phyloP scores from a whole-genome alignment of 2,329 filamentous ascomycete genomes.

The Claviceps paspali region DNA sequence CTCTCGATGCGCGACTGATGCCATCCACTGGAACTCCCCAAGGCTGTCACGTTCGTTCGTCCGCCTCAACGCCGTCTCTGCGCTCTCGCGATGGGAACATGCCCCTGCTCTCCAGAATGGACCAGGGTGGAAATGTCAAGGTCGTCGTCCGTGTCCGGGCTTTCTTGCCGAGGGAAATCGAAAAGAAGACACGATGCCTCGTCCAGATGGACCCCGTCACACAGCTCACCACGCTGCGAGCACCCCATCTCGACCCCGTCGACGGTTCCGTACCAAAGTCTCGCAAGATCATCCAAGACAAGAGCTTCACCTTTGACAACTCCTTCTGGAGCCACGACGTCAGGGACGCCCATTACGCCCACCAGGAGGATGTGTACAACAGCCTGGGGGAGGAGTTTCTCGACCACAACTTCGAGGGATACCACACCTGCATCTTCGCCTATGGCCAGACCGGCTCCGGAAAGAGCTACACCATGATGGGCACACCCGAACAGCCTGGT shows the following conservation, averaged over 20 bases:
- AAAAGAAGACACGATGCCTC: constrained; percentile 68
- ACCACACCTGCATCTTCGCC: constrained; percentile 97
- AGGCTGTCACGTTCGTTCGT: constrained; percentile 36
- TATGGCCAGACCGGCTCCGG: constrained; percentile 96
- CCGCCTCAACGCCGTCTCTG: constrained; percentile 64
- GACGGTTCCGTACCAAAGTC: constrained; percentile 40
- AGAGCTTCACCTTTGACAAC: constrained; percentile 89
- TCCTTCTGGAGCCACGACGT: constrained; percentile 93
- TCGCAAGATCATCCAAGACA: constrained; percentile 69
- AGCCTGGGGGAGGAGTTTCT: constrained; percentile 90
- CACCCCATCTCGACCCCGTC: constrained; percentile 39
- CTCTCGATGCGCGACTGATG: constrained; percentile 30
- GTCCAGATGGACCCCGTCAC: constrained; percentile 82
- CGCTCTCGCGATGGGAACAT: constrained; percentile 56
- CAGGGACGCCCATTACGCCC: constrained; percentile 69
- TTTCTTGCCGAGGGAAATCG: constrained; percentile 67
- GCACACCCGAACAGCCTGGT: constrained; percentile 66
- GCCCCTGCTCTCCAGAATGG: constrained; percentile 38
- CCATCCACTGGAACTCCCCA: constrained; percentile 24
- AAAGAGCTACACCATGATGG: constrained; percentile 99
- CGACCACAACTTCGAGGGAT: constrained; percentile 98
- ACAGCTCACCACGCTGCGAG: constrained; percentile 68
- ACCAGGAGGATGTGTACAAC: constrained; percentile 88
- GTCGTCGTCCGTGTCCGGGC: constrained; percentile 70
- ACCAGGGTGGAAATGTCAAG: constrained; percentile 60